Base-by-base conservation (phyloP, 148 eudicot genomes). In the Camellia sinensis region DNA sequence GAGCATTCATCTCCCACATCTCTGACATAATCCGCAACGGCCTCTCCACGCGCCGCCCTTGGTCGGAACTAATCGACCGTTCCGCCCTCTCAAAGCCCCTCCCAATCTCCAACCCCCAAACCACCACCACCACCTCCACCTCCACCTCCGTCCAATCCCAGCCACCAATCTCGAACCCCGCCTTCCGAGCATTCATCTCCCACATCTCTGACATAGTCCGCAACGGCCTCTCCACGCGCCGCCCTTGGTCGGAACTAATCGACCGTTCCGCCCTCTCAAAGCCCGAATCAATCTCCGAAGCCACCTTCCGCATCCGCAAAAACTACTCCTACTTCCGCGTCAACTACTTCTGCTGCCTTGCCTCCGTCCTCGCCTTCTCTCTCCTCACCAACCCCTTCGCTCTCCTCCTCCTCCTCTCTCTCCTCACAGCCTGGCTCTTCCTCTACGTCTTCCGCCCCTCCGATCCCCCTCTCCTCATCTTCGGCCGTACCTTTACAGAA, bases 361-460 rank as follows among this genome's bases (percentile, higher is more conserved):
- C 89, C 78, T 74, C 79, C 63, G 84, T 89, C 76, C 86, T 93
- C 79, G 91, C 89, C 2, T 9, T 91, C 70, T 95, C 98, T 8
- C 96, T 95, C 80, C 48, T 93, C 53, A 84, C 97, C 70, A 87
- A 95, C 78, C 98, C 98, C 4, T 82, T 92, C 85, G 92, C 97
- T 8, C 94, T 95, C 71, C 46, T 95, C 82, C 65, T 88, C 83
- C 92, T 93, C 63, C 75, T 86, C 17, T 84, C 80, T 54, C 92
- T 95, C 76, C 87, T 93, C 60, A 87, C 92, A 67, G 85, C 97
- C 29, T 95, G 98, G 98, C 78, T 89, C 59, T 95, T 93, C 87
- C 88, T 90, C 45, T 95, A 95, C 92, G 89, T 95, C 85, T 93
- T 95, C 92, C 90, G 94, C 45, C 87, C 92, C 77, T 84, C 93